Conservation (phyloP, 352 stramenopile genomes). For the Bremia lactucae region DNA sequence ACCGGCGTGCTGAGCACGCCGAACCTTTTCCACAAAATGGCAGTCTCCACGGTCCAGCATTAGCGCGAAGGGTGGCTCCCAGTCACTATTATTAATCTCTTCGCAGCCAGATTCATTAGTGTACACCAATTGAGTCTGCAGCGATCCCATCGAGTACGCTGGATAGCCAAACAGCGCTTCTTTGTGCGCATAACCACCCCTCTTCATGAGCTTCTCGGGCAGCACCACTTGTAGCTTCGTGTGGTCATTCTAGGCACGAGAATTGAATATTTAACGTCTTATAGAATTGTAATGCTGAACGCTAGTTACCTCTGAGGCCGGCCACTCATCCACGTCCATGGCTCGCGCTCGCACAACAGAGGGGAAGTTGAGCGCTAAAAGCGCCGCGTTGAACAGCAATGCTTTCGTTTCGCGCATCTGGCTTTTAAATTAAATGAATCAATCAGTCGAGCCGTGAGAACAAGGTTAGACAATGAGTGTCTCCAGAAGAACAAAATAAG, state of each 20-base stretch:
- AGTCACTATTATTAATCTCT: slow-evolving; percentile 71
- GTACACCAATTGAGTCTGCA: slow-evolving; percentile 87
- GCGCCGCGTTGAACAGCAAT: slow-evolving; percentile 13
- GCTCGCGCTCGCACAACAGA: slow-evolving; percentile 20
- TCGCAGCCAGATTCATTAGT: slow-evolving; percentile 64
- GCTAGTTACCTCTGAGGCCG: slow-evolving; percentile 55
- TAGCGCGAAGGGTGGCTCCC: slow-evolving; percentile 90
- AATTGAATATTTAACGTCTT: slow-evolving; percentile 1
- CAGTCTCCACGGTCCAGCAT: slow-evolving; percentile 94
- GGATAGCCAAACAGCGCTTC: slow-evolving; percentile 95
- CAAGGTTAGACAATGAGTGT: too few relatives aligned
- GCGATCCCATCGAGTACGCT: slow-evolving; percentile 82
- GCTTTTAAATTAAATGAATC: too few relatives aligned
- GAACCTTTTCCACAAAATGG: slow-evolving; percentile 95
- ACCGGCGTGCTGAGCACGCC: slow-evolving; percentile 85
- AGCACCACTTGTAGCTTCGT: slow-evolving; percentile 86
- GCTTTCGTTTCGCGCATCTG: slow-evolving; percentile 14
- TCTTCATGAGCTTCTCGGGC: slow-evolving; percentile 81
- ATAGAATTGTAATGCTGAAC: neutral
- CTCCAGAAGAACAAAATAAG: neutral
- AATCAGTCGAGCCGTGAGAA: too few relatives aligned
- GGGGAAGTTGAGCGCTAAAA: slow-evolving; percentile 13
- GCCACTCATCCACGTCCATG: slow-evolving; percentile 79
- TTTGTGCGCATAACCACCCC: slow-evolving; percentile 92
- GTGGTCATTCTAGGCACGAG: slow-evolving; percentile 54